Evolutionary conservation across 352 stramenopile genomes (phyloP).

Genomic region (Phytopythium sindhum): DNA sequence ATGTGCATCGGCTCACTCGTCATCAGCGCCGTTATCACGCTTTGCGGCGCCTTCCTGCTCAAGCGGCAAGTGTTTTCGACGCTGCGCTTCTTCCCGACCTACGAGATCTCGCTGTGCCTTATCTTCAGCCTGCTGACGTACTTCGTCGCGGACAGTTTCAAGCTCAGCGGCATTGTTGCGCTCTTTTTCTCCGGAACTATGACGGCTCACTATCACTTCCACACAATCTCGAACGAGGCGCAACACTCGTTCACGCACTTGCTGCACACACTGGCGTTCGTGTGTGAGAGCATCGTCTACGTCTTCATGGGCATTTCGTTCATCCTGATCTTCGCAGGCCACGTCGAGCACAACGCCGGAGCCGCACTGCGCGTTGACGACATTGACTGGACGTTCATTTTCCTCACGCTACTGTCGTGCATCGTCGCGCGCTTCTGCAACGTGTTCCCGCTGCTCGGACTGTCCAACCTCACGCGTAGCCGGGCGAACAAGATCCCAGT

Average conservation of each 20-base stretch:
- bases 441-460: slow-evolving; percentile 67
- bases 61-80: slow-evolving; percentile 71
- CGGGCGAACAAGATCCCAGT: slow-evolving; percentile 52
- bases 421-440: slow-evolving; percentile 72
- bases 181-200: slow-evolving; percentile 92
- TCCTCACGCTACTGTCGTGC: slow-evolving; percentile 68
- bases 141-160: slow-evolving; percentile 72
- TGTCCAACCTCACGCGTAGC: slow-evolving; percentile 70
- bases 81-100: slow-evolving; percentile 77
- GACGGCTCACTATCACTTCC: slow-evolving; percentile 86
- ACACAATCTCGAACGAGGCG: slow-evolving; percentile 76
- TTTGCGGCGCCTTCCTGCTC: slow-evolving; percentile 70
- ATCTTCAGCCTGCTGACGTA: slow-evolving; percentile 87
- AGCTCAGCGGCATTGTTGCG: slow-evolving; percentile 91
- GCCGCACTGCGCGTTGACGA: slow-evolving; percentile 67
- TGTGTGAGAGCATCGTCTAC: slow-evolving; percentile 83
- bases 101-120: slow-evolving; percentile 84
- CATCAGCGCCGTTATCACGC: slow-evolving; percentile 64
- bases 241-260: slow-evolving; percentile 85
- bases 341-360: slow-evolving; percentile 52
- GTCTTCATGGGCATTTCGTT: slow-evolving; percentile 87
- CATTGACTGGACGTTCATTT: slow-evolving; percentile 80
- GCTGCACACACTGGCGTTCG: slow-evolving; percentile 77
- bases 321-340: slow-evolving; percentile 78
- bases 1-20: slow-evolving; percentile 83